Percentiles rank a stretch among this genome's conserved stretches.
Conservation (phyloP, 805 yeast genomes). For the Ogataea trehaloabstinens region DNA sequence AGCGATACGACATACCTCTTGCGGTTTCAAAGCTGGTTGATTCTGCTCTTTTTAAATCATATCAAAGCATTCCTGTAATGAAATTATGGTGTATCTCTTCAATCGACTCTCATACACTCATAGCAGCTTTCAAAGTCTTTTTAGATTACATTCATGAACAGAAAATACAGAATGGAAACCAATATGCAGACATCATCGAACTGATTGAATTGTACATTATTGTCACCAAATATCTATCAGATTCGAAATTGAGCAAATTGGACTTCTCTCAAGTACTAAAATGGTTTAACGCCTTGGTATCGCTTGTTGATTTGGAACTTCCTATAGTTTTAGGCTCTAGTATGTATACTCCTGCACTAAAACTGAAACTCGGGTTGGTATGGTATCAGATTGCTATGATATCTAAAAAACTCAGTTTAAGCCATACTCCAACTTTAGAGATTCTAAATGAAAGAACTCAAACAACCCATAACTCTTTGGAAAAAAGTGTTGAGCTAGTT, state of each 20-base stretch:
- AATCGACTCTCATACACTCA: constrained; percentile 20
- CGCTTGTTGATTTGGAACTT: constrained; percentile 8
- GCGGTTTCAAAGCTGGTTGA: constrained; percentile 29
- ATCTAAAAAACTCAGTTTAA: constrained; percentile 15
- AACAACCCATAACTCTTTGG: constrained; percentile 7
- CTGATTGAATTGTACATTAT: constrained; percentile 21
- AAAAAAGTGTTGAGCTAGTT: constrained; percentile 11
- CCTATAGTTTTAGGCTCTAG: constrained; percentile 6
- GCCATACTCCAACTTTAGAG: constrained; percentile 11
- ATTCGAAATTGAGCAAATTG: constrained; percentile 6
- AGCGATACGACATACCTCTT: constrained; percentile 10
- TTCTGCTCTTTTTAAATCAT: constrained; percentile 40
- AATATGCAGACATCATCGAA: constrained; percentile 37
- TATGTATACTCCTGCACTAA: constrained; percentile 21
- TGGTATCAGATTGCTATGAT: constrained; percentile 27
- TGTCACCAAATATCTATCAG: constrained; percentile 16
- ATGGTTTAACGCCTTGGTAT: constrained; percentile 17
- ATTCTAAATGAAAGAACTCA: constrained; percentile 10
- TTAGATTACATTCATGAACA: constrained; percentile 39
- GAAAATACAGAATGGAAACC: constrained; percentile 33
- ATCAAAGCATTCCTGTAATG: constrained; percentile 43
- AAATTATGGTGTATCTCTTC: constrained; percentile 32
- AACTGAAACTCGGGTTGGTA: constrained; percentile 20
- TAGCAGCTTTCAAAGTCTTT: constrained; percentile 39
- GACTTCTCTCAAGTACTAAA: constrained; percentile 16